Base-by-base conservation (phyloP, 345 rosid genomes). In the Rubroshorea leprosula region DNA sequence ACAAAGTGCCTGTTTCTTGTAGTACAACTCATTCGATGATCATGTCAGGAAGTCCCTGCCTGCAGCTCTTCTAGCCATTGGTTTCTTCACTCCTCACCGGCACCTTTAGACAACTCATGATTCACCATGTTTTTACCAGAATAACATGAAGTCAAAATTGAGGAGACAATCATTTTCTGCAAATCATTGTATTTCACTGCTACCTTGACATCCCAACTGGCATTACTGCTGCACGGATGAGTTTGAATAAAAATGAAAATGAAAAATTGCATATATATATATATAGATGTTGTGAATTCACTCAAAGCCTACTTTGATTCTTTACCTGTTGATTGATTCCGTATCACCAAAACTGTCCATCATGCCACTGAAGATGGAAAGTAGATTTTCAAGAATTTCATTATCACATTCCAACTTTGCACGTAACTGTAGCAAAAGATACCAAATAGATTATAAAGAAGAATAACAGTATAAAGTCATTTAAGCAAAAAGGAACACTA, bases 151-250 rank as follows among this genome's bases (percentile, higher is more conserved):
- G 73, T 66, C 66, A 83, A 27, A 65, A 89, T 75, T 9, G 96
- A 92, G 46, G 96, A 83, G 24, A 84, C 21, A 19, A 89, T 83
- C 75, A 75, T 81, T 64, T 78, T 77, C n/a, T 83, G 90, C 44
- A 48, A 67, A 66, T 71, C 77, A 66, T 80, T 89, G 55, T 55
- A 89, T 64, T 78, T 74, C 58, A 63, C 58, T 1, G 87, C 89
- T 12, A 89, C 45, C 65, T 78, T 81, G 47, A 89, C 85, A 60
- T 84, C 95, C 95, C 93, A 78, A 5, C 67, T 65, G 0, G 23
- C 45, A 22, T 65, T 65, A 48, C 74, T 90, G 55, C 96, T 83
- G 89, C 71, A 70, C 17, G 26, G 52, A 46, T 47, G 1, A 59
- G 38, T 21, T 29, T n/a, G n/a, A n/a, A 29, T 48, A 31, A 21